Evolutionary conservation across 2,329 filamentous ascomycete species (phyloP).

Genomic region (Fusarium tupiense): DNA sequence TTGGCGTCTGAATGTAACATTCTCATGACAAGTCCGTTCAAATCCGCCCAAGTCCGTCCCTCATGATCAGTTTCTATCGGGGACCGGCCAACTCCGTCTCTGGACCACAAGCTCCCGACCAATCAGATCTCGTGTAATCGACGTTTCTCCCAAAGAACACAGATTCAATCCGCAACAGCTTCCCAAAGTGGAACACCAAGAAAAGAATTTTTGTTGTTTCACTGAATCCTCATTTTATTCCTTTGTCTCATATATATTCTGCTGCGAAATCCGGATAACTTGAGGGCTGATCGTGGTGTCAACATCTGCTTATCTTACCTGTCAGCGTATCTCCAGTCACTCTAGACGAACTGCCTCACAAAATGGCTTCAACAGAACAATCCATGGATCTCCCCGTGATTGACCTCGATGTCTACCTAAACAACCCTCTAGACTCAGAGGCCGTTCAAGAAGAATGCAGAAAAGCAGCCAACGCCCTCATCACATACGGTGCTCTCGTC

Average conservation of each 20-base stretch:
- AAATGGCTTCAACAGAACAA: conserved; percentile 41
- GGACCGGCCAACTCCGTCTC: conserved; percentile 35
- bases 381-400: conserved; percentile 68
- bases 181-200: conserved; percentile 28
- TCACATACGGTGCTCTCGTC: conserved; percentile 68
- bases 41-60: conserved; percentile 17
- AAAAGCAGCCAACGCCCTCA: conserved; percentile 64
- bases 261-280: background rate
- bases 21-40: conserved; percentile 9
- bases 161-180: conserved; percentile 31
- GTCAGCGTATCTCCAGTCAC: background rate
- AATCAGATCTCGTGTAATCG: conserved; percentile 27
- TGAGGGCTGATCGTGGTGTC: background rate
- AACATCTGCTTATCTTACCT: background rate
- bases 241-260: background rate
- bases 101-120: background rate
- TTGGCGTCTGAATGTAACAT: background rate
- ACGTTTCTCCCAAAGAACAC: conserved; percentile 21
- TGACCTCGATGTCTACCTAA: conserved; percentile 67
- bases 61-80: conserved; percentile 26
- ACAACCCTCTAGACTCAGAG: conserved; percentile 53
- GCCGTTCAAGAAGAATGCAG: conserved; percentile 61
- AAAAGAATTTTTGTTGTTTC: conserved; percentile 12
- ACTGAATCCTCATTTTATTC: background rate
- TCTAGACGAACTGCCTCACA: background rate